Evolutionary conservation across 495 filamentous ascomycete genomes (phyloP).

Genomic region (Aspergillus avenaceus): DNA sequence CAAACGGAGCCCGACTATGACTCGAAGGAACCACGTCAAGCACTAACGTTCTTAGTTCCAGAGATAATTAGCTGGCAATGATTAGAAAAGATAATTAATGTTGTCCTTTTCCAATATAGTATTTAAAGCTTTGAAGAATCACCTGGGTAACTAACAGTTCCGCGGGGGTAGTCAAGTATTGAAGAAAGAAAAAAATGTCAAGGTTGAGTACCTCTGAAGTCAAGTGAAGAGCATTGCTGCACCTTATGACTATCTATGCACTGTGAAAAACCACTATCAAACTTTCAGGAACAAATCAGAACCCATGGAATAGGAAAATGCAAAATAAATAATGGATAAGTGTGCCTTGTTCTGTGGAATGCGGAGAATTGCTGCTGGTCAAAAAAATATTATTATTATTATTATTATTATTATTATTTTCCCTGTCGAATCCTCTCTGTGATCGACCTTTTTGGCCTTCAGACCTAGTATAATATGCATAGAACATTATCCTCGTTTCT

Average conservation of each 20-base stretch:
- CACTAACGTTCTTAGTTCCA: background rate
- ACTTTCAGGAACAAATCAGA: background rate
- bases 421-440: too few species aligned
- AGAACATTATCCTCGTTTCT: constrained; percentile 1
- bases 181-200: background rate
- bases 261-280: background rate
- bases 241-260: background rate
- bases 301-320: background rate
- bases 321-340: constrained; percentile 5
- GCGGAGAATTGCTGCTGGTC: constrained; percentile 8
- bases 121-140: too few species aligned
- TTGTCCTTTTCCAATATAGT: too few species aligned
- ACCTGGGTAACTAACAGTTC: too few species aligned
- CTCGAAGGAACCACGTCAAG: constrained; percentile 1
- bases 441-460: too few species aligned
- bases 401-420: background rate
- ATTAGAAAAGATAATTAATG: too few species aligned
- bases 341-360: constrained; percentile 7
- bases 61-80: background rate
- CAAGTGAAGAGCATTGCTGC: background rate
- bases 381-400: background rate
- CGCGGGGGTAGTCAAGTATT: too few species aligned
- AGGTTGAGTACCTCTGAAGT: background rate
- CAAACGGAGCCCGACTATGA: background rate
- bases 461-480: background rate